phyloP scores from a whole-genome alignment of 345 rosid species.

The Passiflora organensis region DNA sequence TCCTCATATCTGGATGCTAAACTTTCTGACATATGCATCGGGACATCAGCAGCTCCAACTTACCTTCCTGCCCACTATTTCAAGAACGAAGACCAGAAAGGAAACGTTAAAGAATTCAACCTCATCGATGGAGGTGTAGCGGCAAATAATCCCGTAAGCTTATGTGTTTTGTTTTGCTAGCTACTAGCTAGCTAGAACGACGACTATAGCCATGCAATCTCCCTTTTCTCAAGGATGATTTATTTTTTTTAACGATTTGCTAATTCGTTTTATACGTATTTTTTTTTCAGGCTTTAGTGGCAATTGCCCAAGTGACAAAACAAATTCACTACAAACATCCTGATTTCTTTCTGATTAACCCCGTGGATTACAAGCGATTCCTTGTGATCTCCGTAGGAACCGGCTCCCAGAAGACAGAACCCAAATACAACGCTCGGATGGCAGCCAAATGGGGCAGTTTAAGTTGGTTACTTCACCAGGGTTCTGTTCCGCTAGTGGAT shows the following conservation, averaged over 20 bases:
- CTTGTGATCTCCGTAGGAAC: slow-evolving; percentile 20
- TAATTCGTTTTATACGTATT: not conserved
- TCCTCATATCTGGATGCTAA: slow-evolving; percentile 37
- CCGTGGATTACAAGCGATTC: slow-evolving; percentile 34
- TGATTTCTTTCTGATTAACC: slow-evolving; percentile 37
- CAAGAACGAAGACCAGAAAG: slow-evolving; percentile 28
- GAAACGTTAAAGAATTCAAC: slow-evolving; percentile 39
- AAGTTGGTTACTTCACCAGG: slow-evolving; percentile 6
- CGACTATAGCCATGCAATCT: not conserved
- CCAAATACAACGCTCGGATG: slow-evolving; percentile 1
- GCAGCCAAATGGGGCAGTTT: slow-evolving; percentile 19
- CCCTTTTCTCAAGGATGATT: not conserved
- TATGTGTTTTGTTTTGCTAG: slow-evolving; percentile 9
- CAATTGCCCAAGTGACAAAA: slow-evolving; percentile 51
- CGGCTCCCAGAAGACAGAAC: slow-evolving; percentile 4
- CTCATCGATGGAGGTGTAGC: slow-evolving; percentile 80
- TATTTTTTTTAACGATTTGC: not conserved
- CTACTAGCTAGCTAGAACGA: not conserved
- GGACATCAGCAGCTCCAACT: slow-evolving; percentile 70
- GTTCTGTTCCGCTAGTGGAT: slow-evolving; percentile 14
- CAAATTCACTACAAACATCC: slow-evolving; percentile 30
- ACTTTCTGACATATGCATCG: slow-evolving; percentile 53
- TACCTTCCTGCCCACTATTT: slow-evolving; percentile 50
- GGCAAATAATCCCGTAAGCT: slow-evolving; percentile 62
- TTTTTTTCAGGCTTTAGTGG: slow-evolving; percentile 32